Conservation (phyloP, 2,329 filamentous ascomycete genomes). For the Cladosporium sp. region DNA sequence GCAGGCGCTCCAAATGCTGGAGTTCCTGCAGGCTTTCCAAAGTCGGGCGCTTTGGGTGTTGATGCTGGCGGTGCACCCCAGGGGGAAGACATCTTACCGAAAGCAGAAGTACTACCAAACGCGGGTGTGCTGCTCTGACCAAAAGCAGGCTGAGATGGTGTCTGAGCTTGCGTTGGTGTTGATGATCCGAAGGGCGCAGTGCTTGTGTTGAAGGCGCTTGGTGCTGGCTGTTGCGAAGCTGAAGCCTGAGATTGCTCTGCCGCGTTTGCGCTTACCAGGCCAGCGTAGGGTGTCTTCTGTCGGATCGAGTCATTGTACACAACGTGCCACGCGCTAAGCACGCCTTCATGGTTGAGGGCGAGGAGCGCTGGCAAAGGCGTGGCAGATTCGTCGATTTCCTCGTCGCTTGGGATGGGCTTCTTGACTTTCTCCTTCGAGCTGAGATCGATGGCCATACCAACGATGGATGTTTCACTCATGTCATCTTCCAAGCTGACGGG, state of each 20-base stretch:
- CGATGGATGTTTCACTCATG: conserved; percentile 66
- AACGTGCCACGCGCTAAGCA: conserved; percentile 84
- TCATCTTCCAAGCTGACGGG: conserved; percentile 59
- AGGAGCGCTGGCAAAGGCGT: conserved; percentile 78
- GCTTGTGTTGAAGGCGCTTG: conserved; percentile 15
- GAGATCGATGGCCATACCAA: conserved; percentile 74
- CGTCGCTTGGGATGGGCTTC: conserved; percentile 45
- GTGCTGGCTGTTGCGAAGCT: background rate
- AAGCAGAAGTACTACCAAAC: conserved; percentile 21
- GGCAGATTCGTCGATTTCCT: conserved; percentile 71
- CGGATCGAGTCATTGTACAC: conserved; percentile 84
- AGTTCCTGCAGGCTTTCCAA: conserved; percentile 22
- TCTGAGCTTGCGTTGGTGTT: conserved; percentile 1
- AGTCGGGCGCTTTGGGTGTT: conserved; percentile 6
- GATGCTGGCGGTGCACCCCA: conserved; percentile 23
- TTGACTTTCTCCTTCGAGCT: conserved; percentile 33
- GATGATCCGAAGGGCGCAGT: conserved; percentile 31
- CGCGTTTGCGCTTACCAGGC: conserved; percentile 49
- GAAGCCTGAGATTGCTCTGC: conserved; percentile 25
- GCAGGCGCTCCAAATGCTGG: conserved; percentile 11
- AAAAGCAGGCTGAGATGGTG: conserved; percentile 21
- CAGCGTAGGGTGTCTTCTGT: conserved; percentile 66
- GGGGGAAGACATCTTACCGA: conserved; percentile 25
- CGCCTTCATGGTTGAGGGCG: conserved; percentile 81
- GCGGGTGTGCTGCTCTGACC: conserved; percentile 22